Base-by-base conservation (phyloP, 768 basidiomycete genomes). In the Suillus variegatus region DNA sequence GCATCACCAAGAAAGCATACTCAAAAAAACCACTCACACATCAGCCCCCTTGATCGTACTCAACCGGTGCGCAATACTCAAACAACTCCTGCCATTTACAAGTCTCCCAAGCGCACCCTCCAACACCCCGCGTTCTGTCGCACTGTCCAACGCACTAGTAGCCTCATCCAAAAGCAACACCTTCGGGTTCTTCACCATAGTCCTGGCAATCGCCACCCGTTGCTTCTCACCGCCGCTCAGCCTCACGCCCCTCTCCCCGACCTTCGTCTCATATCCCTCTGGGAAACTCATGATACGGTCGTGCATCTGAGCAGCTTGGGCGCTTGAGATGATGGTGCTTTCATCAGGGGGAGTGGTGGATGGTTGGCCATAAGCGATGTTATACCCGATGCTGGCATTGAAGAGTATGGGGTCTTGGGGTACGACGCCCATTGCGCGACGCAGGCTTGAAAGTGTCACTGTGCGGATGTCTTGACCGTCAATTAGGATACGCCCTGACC, bases 161-260 rank as follows among this genome's bases (percentile, higher is more conserved):
- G 89, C 90, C 76, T 91, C 90, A 71, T 90, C 88, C 71, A 94
- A 76, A n/a, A 94, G 80, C 46, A 95, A 74, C 63, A 95, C 88
- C 3, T 89, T 89, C 22, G 94, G 93, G 68, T 94, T 88, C 81
- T 95, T 95, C 60, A 97, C 76, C 52, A 96, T 81, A 8, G 93
- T 95, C 63, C 94, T 80, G 0, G 94, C 94, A 73, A 97, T 93
- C 6, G 93, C 90, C 2, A 95, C 92, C 22, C 94, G 84, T 75
- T 95, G 93, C 78, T 94, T 94, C 80, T 96, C 94, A 12, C 95
- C 95, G 4, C 94, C 95, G 65, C 88, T 90, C 41, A 96, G 78
- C 49, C 94, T 79, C 20, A 95, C 86, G 22, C 94, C 95, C 28
- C 95, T 83, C 77, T 96, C 95, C n/a, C 95, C 95, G 40, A 95